Conservation (phyloP, 176 grass and related monocot species). For the Canna indica region DNA sequence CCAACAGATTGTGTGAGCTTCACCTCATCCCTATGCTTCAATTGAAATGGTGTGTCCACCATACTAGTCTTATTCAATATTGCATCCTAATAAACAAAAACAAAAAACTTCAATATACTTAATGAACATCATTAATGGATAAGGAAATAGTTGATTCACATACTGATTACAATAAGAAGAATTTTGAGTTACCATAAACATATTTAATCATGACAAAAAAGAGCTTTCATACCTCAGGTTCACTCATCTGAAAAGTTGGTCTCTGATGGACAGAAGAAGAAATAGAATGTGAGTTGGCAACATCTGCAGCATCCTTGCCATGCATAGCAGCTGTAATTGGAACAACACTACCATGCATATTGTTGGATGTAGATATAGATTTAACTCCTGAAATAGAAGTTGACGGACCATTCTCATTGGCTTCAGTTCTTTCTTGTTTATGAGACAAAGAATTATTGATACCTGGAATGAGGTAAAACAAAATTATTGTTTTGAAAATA, state of each 20-base stretch:
- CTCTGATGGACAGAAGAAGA: not conserved
- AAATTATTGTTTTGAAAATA: not conserved
- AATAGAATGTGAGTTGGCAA: not conserved
- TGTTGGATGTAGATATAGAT: not conserved
- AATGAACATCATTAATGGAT: not conserved
- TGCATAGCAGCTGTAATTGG: too few species aligned
- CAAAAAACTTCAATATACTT: not conserved
- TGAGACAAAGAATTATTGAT: not conserved
- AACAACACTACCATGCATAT: not conserved
- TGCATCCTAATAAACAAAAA: too few species aligned
- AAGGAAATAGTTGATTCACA: not conserved
- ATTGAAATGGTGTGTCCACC: slow-evolving; percentile 1
- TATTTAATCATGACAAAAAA: not conserved
- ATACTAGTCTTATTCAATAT: not conserved
- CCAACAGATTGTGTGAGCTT: not conserved
- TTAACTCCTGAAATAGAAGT: slow-evolving; percentile 13
- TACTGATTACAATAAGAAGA: not conserved
- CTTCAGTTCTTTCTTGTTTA: not conserved
- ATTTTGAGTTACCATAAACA: not conserved
- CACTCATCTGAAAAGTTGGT: not conserved
- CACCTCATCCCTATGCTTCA: slow-evolving; percentile 7
- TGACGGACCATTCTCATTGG: not conserved
- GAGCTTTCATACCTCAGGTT: not conserved
- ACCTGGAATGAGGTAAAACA: not conserved
- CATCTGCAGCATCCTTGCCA: too few species aligned